Evolutionary conservation across 805 yeast species (phyloP), one percentile per base, ranked within the genome.

Genomic region (Saccharomycopsis javanensis): DNA sequence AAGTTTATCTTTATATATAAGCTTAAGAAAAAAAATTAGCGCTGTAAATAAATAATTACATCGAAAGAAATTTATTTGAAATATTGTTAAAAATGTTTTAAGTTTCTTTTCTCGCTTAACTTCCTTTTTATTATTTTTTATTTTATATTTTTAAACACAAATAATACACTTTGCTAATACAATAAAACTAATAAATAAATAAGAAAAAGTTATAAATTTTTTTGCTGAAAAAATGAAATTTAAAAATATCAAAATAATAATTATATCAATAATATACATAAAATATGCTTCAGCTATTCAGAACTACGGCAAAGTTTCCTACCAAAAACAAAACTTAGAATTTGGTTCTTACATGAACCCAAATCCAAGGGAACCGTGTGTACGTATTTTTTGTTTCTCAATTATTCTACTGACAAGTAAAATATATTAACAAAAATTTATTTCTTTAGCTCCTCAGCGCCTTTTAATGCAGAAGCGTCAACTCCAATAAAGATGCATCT

Each of bases 311-410:
- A 34, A 35, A 23, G 54, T 35, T 52, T 23, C 16, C 15, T 53
- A 53, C 30, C 45, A 46, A 31, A 57, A 57, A 5, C 54, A 25
- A 13, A 28, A 20, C 10, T 28, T 28, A n/a, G 77, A 73, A 58
- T 68, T 68, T 61, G 76, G 75, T 27, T 69, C 74, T 28, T 76
- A 77, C 64, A 68, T 72, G 51, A 77, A 78, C 62, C 77, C 80
- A 5, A 72, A 75, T 58, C 78, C 79, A 2, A 68, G 76, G 54
- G 70, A 74, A 25, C 69, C 69, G 51, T 78, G 81, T 65, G 75
- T 62, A 53, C 51, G 64, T 60, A 11, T 5, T 18, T 20, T 15
- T 38, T 16, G n/a, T 11, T 18, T 37, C 33, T 25, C 18, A 13
- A 20, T 10, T 11, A 27, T 15, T 27, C 8, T 11, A n/a, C 28